Evolutionary conservation across 2,329 filamentous ascomycete species (phyloP).

Genomic region (Ascochyta koolunga): DNA sequence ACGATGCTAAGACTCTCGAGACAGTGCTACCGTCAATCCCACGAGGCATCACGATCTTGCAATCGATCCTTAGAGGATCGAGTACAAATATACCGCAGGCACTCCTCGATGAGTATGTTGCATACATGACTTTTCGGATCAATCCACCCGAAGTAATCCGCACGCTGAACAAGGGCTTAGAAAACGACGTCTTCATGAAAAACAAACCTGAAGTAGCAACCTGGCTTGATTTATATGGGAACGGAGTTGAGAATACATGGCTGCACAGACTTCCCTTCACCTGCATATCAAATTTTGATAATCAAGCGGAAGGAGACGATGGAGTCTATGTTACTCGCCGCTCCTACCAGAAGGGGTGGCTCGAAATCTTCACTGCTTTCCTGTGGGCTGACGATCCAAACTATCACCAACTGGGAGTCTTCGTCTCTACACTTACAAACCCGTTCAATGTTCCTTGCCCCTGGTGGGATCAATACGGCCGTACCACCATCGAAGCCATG

Average conservation of each 20-base stretch:
- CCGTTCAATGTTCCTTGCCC: neutral
- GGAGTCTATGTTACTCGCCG: constrained; percentile 17
- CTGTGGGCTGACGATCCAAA: constrained; percentile 4
- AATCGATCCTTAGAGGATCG: constrained; percentile 15
- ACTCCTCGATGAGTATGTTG: constrained; percentile 31
- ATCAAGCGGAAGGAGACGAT: neutral
- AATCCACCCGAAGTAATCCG: constrained; percentile 26
- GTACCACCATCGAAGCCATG: constrained; percentile 26
- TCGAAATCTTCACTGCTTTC: constrained; percentile 22
- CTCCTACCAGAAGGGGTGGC: constrained; percentile 20
- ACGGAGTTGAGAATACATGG: neutral
- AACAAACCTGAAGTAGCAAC: constrained; percentile 14
- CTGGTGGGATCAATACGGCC: constrained; percentile 22
- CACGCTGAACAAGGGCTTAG: constrained; percentile 26
- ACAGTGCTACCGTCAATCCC: constrained; percentile 23
- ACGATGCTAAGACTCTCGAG: neutral
- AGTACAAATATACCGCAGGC: constrained; percentile 27
- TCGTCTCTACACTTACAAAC: neutral
- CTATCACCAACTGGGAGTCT: constrained; percentile 12
- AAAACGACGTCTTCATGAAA: constrained; percentile 7
- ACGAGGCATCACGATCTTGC: constrained; percentile 3
- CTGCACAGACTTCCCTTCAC: neutral
- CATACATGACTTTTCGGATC: constrained; percentile 28
- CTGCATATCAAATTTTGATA: constrained; percentile 4
- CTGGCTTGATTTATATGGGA: constrained; percentile 36